Conservation (phyloP, 202 grass and related monocot species). For the Schoenoplectus triqueter region DNA sequence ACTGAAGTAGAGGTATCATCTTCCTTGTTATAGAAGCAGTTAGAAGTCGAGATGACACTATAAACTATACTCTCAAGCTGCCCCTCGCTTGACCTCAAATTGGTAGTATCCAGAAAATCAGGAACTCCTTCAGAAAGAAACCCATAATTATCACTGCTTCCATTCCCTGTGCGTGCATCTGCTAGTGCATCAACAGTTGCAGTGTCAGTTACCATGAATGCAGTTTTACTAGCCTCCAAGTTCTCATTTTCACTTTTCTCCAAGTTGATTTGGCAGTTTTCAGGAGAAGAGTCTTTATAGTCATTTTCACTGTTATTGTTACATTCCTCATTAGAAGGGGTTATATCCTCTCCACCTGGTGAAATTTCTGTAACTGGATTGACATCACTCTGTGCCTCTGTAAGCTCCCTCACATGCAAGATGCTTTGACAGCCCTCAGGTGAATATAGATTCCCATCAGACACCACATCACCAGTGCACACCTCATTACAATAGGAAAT, state of each 20-base stretch:
- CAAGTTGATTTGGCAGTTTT: neutral
- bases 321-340: constrained; percentile 1
- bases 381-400: constrained; percentile 29
- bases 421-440: constrained; percentile 44
- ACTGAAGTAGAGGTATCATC: constrained; percentile 37
- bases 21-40: constrained; percentile 34
- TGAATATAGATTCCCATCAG: constrained; percentile 38
- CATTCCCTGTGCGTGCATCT: constrained; percentile 37
- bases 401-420: constrained; percentile 34
- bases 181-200: constrained; percentile 43
- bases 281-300: neutral
- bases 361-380: constrained; percentile 34
- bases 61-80: constrained; percentile 67
- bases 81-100: constrained; percentile 57
- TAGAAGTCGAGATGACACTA: constrained; percentile 50
- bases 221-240: constrained; percentile 43
- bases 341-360: neutral
- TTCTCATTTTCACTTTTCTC: constrained; percentile 31
- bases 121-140: constrained; percentile 59
- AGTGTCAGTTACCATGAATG: constrained; percentile 35
- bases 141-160: constrained; percentile 38
- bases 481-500: constrained; percentile 44
- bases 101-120: constrained; percentile 49
- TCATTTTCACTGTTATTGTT: neutral
- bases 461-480: constrained; percentile 42